Base-by-base conservation (phyloP, 139 green algal genomes). In the Chlorella sp. region DNA sequence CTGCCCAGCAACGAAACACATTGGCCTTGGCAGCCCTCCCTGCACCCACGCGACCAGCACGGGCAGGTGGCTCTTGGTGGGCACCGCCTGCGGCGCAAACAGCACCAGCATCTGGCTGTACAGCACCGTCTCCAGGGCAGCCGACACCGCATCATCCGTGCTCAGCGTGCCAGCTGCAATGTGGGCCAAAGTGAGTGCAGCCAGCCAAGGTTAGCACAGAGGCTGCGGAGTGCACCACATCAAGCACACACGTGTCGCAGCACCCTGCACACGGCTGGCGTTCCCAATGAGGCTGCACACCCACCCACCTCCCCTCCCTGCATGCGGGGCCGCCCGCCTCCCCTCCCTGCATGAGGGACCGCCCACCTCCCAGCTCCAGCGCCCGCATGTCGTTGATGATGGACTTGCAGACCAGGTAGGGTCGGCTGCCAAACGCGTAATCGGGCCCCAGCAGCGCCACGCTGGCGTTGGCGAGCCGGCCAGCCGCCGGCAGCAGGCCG, bases 101-200 rank as follows among this genome's bases (percentile, higher is more conserved):
- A 99, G 90, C 28, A 98, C 89, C 40, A 99, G 91, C 91, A 98
- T 95, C 90, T 99, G 96, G 17, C 93, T 92, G 88, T 97, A 99
- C 80, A 98, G 91, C 60, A 99, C 96, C 32, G 86, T 85, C 89
- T 96, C 92, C 36, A 96, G 92, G 41, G 90, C 84, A 2, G 88
- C 93, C 3, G 93, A 84, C 41, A 87, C 62, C 3, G 76, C 78
- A 43, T 95, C 92, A 40, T 89, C 84, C 40, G 86, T 74, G 68
- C 72, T 43, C 11, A 48, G 79, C 1, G 64, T 17, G 43, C 64
- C 64, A 44, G 43, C 79, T 84, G 79, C 79, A 56, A 30, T 20
- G 14, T 36, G 11, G 43, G 41, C 6, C 26, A 32, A 41, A 20
- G 43, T 30, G 38, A 62, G 30, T 26, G 6, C 1, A 40, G 26